phyloP scores from a whole-genome alignment of 352 stramenopile species.

The Albugo laibachii region DNA sequence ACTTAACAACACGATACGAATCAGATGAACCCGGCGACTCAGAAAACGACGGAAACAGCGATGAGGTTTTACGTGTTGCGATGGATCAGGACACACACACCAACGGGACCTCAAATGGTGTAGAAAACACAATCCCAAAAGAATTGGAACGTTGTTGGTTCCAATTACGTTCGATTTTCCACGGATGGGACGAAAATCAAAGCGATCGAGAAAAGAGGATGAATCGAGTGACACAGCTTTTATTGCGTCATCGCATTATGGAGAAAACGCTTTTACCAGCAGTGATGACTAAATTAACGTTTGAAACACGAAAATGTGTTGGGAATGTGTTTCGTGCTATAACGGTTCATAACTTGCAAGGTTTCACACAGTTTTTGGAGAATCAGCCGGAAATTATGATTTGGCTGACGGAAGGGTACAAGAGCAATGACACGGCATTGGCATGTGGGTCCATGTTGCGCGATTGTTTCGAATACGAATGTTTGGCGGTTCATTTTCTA shows the following conservation, averaged over 20 bases:
- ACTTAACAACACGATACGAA: conserved; percentile 4
- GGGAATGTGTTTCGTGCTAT: conserved; percentile 55
- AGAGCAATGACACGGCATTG: conserved; percentile 43
- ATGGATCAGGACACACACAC: conserved; percentile 17
- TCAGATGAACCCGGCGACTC: conserved; percentile 17
- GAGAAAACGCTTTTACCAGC: conserved; percentile 56
- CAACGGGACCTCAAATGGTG: not conserved
- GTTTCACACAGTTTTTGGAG: conserved; percentile 35
- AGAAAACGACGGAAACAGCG: not conserved
- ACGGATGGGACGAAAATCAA: conserved; percentile 52
- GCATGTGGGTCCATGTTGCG: conserved; percentile 65
- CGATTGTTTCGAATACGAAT: conserved; percentile 53
- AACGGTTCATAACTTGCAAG: conserved; percentile 42
- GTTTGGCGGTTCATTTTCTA: conserved; percentile 36
- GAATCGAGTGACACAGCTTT: conserved; percentile 52
- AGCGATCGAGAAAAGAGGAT: conserved; percentile 56
- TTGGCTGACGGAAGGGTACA: conserved; percentile 55
- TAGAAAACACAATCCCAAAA: conserved; percentile 40
- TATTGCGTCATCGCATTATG: conserved; percentile 46
- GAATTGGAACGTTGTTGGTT: conserved; percentile 53
- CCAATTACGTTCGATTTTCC: conserved; percentile 54
- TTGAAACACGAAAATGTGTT: conserved; percentile 71
- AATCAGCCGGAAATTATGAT: conserved; percentile 46
- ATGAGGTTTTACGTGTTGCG: conserved; percentile 19
- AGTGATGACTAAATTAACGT: conserved; percentile 46